Percentiles rank a stretch among this genome's conserved stretches.
These are phyloP conservation scores for Leccinum ochraceum DNA, from an alignment of 768 basidiomycete genomes.

Conservation along the genomic window DNA sequence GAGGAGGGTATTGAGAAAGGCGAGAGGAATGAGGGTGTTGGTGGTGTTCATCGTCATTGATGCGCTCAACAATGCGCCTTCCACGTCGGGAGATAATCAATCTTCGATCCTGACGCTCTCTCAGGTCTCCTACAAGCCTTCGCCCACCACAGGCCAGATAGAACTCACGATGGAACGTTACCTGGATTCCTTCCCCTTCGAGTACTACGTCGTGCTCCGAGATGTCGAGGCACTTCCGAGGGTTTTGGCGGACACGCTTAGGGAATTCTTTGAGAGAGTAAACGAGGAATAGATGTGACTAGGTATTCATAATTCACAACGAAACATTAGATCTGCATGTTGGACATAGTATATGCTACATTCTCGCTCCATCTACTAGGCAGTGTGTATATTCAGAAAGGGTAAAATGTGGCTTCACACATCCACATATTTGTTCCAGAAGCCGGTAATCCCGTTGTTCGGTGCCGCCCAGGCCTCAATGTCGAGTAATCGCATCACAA, in stretches of 20 bases:
- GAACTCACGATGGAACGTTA: conserved; percentile 88
- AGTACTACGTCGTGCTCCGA: conserved; percentile 93
- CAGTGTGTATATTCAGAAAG: neutral
- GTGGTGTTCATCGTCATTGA: conserved; percentile 96
- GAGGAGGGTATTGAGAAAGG: conserved; percentile 75
- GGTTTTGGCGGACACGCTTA: conserved; percentile 82
- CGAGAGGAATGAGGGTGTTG: conserved; percentile 89
- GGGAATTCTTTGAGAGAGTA: conserved; percentile 89
- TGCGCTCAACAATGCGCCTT: conserved; percentile 62
- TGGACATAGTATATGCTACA: neutral
- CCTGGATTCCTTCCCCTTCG: conserved; percentile 95
- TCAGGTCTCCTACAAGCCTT: conserved; percentile 77
- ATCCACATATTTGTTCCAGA: conserved; percentile 78
- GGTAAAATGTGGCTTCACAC: conserved; percentile 2
- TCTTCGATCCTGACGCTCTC: conserved; percentile 93
- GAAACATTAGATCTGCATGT: conserved; percentile 5
- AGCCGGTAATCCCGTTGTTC: conserved; percentile 78
- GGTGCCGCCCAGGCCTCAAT: conserved; percentile 54
- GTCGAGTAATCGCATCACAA: conserved; percentile 74
- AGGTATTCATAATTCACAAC: neutral
- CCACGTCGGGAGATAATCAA: conserved; percentile 34
- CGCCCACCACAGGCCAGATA: conserved; percentile 57
- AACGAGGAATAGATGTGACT: conserved; percentile 51
- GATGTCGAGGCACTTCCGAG: conserved; percentile 91
- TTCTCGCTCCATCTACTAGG: neutral